Base-by-base conservation (phyloP, 176 grass and related monocot species). In the Echinochloa phyllopogon region DNA sequence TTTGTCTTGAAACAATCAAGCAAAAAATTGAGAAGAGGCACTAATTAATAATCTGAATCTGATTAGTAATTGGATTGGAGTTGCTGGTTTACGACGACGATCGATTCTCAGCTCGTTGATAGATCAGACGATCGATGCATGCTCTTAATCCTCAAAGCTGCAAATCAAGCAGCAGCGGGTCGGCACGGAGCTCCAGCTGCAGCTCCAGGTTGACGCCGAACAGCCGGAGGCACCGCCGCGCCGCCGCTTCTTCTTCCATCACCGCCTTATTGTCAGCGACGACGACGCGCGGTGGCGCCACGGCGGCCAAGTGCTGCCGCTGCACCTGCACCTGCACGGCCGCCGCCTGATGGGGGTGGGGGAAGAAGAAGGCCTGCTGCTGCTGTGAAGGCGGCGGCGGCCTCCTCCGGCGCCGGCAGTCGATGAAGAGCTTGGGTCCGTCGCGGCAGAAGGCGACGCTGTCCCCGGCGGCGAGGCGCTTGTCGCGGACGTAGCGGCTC, bases 401-500 rank as follows among this genome's bases (percentile, higher is more conserved):
- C 69, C 50, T 16, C 24, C 3, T 11, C 0, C 82, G 80, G 16
- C 86, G 76, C 0, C 65, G 77, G 79, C 89, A 90, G 10, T 87
- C 89, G 66, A 94, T 82, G 76, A 79, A 90, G 85, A 90, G 80
- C 2, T 72, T 67, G 0, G 69, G 49, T 2, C 82, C 76, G 41
- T 78, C 80, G 37, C 84, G 89, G 72, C 38, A 90, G 86, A 95
- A 95, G 49, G 84, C 61, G 80, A 93, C 84, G 44, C 85, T 93
- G 77, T 93, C 91, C 53, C 91, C 91, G 0, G 91, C 74, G 37
- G 44, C 64, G 48, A 93, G 91, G 8, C 79, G 77, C 85, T 87
- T 90, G 55, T 90, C 88, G 83, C 76, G 85, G 75, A 95, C 90
- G 75, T 91, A 95, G 20, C 94, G 90, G 90, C 86, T 95, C 94